Conservation (phyloP, 371 early-diverging fungal genomes). For the Mortierella sp. region DNA sequence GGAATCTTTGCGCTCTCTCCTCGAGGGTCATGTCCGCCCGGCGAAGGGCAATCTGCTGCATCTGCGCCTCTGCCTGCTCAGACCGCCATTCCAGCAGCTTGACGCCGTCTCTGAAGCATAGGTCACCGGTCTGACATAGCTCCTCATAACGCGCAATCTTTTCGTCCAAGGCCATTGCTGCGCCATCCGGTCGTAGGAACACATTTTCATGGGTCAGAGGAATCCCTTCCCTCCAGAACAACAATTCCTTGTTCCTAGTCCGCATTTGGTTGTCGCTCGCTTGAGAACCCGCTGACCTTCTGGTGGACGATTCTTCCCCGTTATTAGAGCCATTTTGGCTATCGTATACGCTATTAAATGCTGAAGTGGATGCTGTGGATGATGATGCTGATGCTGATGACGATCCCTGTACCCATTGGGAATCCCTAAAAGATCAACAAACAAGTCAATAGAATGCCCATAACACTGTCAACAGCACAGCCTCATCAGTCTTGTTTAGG, state of each 20-base stretch:
- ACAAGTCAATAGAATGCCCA: too few relatives aligned
- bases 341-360: not conserved
- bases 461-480: too few relatives aligned
- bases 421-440: constrained; percentile 24
- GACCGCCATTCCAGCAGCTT: constrained; percentile 21
- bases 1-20: constrained; percentile 7
- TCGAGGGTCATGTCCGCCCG: constrained; percentile 6
- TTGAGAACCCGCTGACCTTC: not conserved
- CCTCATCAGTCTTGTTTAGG: too few relatives aligned
- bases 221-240: constrained; percentile 31
- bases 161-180: constrained; percentile 24
- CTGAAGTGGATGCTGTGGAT: not conserved
- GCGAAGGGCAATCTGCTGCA: constrained; percentile 2
- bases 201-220: constrained; percentile 35
- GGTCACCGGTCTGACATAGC: constrained; percentile 1
- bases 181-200: constrained; percentile 24
- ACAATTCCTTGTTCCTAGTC: constrained; percentile 6
- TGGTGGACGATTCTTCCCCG: constrained; percentile 32
- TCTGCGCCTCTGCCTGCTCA: not conserved
- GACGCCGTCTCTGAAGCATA: constrained; percentile 19
- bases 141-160: constrained; percentile 23
- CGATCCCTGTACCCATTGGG: constrained; percentile 25
- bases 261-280: constrained; percentile 13
- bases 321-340: constrained; percentile 5
- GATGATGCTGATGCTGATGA: constrained; percentile 16